Conservation (phyloP, 140 eudicot species). For the Bidens hawaiensis region DNA sequence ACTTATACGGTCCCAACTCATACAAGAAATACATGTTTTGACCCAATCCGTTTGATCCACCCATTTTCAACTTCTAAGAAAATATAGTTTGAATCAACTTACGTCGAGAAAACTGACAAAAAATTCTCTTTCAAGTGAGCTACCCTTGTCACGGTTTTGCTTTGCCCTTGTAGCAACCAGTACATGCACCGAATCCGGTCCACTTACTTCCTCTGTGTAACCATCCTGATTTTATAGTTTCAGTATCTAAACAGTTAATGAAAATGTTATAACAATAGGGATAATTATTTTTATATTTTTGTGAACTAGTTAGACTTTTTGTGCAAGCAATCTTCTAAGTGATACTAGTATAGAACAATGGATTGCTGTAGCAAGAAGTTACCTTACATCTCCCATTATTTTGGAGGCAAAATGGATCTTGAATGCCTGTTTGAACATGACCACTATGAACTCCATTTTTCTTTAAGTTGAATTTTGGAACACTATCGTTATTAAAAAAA, state of each 20-base stretch:
- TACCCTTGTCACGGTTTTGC: constrained; percentile 43
- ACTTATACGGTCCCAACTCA: too few species aligned
- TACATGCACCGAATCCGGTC: constrained; percentile 46
- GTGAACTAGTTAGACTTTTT: too few species aligned
- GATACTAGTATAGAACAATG: not conserved
- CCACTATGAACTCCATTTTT: constrained; percentile 81
- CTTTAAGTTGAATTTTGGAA: constrained; percentile 40
- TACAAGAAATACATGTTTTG: not conserved
- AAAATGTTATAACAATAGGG: constrained; percentile 14
- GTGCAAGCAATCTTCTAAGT: too few species aligned
- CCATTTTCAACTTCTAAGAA: not conserved
- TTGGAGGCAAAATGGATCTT: constrained; percentile 67
- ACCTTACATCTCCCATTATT: constrained; percentile 72
- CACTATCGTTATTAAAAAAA: constrained; percentile 40
- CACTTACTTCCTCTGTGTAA: constrained; percentile 53
- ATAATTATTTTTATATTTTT: constrained; percentile 2
- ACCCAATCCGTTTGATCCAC: not conserved
- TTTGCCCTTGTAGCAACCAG: constrained; percentile 71
- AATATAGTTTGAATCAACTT: constrained; percentile 21
- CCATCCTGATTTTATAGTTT: constrained; percentile 66
- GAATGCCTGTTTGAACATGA: constrained; percentile 76
- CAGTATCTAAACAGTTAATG: constrained; percentile 20
- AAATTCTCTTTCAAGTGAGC: constrained; percentile 50
- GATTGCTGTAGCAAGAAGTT: constrained; percentile 8
- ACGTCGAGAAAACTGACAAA: constrained; percentile 59